Evolutionary conservation across 2,329 filamentous ascomycete species (phyloP), one percentile per base, ranked within the genome.

Genomic region (Paraphoma chrysanthemicola): DNA sequence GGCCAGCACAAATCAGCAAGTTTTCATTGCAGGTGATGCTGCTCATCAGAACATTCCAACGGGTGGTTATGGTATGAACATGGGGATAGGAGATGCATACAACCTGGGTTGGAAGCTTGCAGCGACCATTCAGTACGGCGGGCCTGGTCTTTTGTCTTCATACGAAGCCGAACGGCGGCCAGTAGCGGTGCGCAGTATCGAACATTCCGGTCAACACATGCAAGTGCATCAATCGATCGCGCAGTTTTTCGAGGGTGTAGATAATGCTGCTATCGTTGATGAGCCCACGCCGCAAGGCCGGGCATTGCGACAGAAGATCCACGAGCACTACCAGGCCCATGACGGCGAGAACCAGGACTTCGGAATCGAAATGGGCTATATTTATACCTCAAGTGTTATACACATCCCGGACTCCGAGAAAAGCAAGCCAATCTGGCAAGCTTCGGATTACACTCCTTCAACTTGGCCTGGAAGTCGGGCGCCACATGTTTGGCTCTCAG

Each of bases 1-100:
- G 6, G 76, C 69, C 41, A 47, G 51, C 8, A 64, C 48, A 6
- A 29, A 23, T 56, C 4, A 18, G 2, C 59, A 62, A 3, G 60
- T 74, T 1, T 70, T 63, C 16, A 43, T 63, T 6, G 38, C 60
- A 28, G 60, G 60, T 11, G 60, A 63, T 54, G 46, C 60, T 39
- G 76, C 76, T 6, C 76, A 79, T 54, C 62, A 68, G 23, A 73
- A 69, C 16, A 65, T 70, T n/a, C 73, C 76, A 1, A 65, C 64
- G 3, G 77, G 77, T 4, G 77, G 76, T 0, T 75, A 78, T 45
- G 78, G 77, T 4, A 71, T 78, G 64, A 79, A 79, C 52, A 76
- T 60, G 6, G 76, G 72, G 0, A 60, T 79, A 2, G 68, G 64
- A 8, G 77, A 79, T 52, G 72, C 68, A 3, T 62, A 74, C 39